Evolutionary conservation across 345 rosid species (phyloP).

Genomic region (Eucalyptus cloeziana): DNA sequence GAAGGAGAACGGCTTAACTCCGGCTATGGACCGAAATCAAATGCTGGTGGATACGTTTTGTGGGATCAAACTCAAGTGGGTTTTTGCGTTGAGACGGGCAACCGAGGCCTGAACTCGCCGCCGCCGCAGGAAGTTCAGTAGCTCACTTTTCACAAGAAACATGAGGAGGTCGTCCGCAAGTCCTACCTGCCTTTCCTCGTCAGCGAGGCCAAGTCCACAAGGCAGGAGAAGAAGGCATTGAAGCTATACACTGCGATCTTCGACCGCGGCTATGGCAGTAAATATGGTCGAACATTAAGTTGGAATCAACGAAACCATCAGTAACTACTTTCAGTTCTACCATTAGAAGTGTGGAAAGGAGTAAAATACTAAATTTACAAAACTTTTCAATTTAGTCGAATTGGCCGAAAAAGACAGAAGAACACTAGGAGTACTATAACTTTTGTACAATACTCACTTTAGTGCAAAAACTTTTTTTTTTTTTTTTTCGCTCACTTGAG

Average conservation of each 20-base stretch:
- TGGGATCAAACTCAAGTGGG: slow-evolving; percentile 41
- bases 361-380: too few relatives aligned
- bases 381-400: too few relatives aligned
- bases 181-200: slow-evolving; percentile 43
- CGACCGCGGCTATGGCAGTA: background rate
- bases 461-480: too few relatives aligned
- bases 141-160: slow-evolving; percentile 43
- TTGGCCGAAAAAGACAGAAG: too few relatives aligned
- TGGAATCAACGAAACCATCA: too few relatives aligned
- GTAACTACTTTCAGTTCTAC: too few relatives aligned
- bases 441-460: too few relatives aligned
- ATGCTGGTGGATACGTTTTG: slow-evolving; percentile 31
- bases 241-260: slow-evolving; percentile 31
- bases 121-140: slow-evolving; percentile 17
- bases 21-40: slow-evolving; percentile 36
- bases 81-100: slow-evolving; percentile 8
- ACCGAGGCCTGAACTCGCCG: slow-evolving; percentile 2
- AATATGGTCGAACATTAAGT: too few relatives aligned
- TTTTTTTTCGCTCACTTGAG: too few relatives aligned
- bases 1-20: slow-evolving; percentile 26
- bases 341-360: too few relatives aligned
- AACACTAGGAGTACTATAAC: too few relatives aligned
- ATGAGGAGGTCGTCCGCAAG: slow-evolving; percentile 28
- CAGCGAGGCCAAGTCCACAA: slow-evolving; percentile 16
- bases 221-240: slow-evolving; percentile 27